These are phyloP conservation scores for Fusarium nurragi DNA, from an alignment of 2,329 filamentous ascomycete genomes.

Conservation along the genomic window DNA sequence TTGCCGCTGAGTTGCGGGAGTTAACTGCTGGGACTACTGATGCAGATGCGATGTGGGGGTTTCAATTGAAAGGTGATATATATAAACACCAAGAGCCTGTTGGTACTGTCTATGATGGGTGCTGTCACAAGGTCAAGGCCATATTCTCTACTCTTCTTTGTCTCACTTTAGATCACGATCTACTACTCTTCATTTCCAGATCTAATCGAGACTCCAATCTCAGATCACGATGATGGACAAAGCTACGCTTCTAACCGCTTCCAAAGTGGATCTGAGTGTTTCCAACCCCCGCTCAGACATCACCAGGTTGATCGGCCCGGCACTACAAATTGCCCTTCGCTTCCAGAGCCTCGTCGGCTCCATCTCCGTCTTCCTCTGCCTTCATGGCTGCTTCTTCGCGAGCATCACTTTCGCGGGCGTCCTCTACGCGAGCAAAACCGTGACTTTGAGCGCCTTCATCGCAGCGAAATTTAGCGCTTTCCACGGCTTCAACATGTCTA, in stretches of 20 bases:
- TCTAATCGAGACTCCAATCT: constrained; percentile 15
- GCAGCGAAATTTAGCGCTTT: constrained; percentile 45
- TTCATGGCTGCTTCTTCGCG: constrained; percentile 47
- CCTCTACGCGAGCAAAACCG: constrained; percentile 39
- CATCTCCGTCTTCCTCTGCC: constrained; percentile 46
- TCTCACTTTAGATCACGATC: neutral
- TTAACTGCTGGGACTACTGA: neutral
- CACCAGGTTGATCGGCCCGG: constrained; percentile 48
- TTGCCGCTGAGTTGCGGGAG: constrained; percentile 20
- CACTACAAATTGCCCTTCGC: constrained; percentile 48
- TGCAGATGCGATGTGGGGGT: constrained; percentile 18
- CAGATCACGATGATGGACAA: constrained; percentile 48
- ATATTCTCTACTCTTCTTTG: neutral
- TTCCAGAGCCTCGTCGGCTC: constrained; percentile 50
- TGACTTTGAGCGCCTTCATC: constrained; percentile 43
- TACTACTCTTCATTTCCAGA: constrained; percentile 1
- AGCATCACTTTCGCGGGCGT: constrained; percentile 40
- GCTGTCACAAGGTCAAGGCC: neutral
- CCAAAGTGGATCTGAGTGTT: constrained; percentile 48
- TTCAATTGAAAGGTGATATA: constrained; percentile 1
- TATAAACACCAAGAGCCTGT: constrained; percentile 36
- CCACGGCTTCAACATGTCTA: constrained; percentile 45
- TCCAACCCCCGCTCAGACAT: constrained; percentile 47
- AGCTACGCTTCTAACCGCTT: constrained; percentile 52
- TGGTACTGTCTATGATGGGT: neutral